Evolutionary conservation across 2,329 filamentous ascomycete genomes (phyloP), one percentile per base, ranked within the genome.

Genomic region (Thyridium curvatum): DNA sequence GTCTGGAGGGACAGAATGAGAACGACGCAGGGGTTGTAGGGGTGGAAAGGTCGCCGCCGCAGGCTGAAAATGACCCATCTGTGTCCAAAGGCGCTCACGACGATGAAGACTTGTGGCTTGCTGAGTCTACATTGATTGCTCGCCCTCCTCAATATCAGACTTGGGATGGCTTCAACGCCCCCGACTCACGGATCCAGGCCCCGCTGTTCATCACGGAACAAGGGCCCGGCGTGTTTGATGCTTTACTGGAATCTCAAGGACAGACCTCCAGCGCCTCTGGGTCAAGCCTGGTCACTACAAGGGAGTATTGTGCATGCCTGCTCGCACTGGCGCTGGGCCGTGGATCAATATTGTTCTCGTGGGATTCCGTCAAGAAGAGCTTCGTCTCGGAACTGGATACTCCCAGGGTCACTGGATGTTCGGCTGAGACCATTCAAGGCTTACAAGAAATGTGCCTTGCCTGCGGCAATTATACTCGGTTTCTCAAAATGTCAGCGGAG

Each of bases 331-430:
- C 79, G 0, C 71, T 89, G 6, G 86, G 86, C 1, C 72, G 84
- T 35, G 81, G 79, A 30, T 90, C 86, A 0, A 68, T 84, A 2
- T 72, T 93, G 28, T 93, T 87, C 55, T 53, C 60, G 0, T 87
- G 77, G 69, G 65, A 81, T 37, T 55, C 66, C 3, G 63, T 65
- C 3, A 66, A 67, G 18, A 61, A 59, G 17, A 63, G 61, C 0
- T 87, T 90, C 48, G 56, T 61, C 13, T 66, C 71, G 9, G 58
- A 61, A 2, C 49, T 74, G 1, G 50, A 65, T 1, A 56, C 61
- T 7, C 64, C 77, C 43, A 67, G 75, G 35, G 65, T 79, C 32
- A 72, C 75, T 0, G 77, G 78, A 5, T 76, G 77, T 48, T 70
- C 82, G 1, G 59, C 69, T 4, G 56, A 71, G 18, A 60, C 69